These are phyloP conservation scores for Dichotomopilus funicola DNA, from an alignment of 2,329 filamentous ascomycete species.

Conservation along the genomic window DNA sequence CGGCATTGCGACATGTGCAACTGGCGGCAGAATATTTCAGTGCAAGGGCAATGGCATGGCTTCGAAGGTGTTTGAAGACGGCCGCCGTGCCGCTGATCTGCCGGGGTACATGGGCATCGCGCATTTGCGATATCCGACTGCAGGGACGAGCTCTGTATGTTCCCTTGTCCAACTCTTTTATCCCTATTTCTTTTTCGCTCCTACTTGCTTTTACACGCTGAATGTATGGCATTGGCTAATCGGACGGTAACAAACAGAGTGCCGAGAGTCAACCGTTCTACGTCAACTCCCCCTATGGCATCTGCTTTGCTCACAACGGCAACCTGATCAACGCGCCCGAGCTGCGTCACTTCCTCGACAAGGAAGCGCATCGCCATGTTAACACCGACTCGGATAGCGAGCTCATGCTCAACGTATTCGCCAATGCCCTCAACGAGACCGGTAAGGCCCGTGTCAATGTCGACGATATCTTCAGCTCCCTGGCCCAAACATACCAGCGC, in stretches of 20 bases:
- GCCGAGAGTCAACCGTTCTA: conserved; percentile 91
- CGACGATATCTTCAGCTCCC: conserved; percentile 69
- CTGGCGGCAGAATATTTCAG: conserved; percentile 75
- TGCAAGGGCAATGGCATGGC: conserved; percentile 89
- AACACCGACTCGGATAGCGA: conserved; percentile 89
- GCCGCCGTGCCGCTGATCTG: conserved; percentile 63
- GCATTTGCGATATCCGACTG: conserved; percentile 84
- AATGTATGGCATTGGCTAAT: conserved; percentile 29
- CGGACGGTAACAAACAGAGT: conserved; percentile 36
- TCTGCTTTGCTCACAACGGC: conserved; percentile 73
- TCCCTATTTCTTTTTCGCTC: neutral
- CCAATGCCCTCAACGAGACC: conserved; percentile 74
- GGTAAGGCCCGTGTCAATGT: conserved; percentile 78
- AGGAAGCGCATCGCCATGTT: conserved; percentile 75
- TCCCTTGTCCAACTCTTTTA: neutral
- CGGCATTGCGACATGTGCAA: conserved; percentile 67
- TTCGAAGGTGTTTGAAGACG: conserved; percentile 76
- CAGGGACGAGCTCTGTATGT: conserved; percentile 60
- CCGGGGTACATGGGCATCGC: conserved; percentile 82
- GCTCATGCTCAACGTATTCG: conserved; percentile 82
- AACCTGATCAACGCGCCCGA: conserved; percentile 75
- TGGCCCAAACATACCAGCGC: conserved; percentile 65
- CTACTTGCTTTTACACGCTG: neutral
- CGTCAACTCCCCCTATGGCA: conserved; percentile 79
- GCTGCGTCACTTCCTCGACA: conserved; percentile 64